These are phyloP conservation scores for Aspergillus sp. DNA, from an alignment of 2,329 filamentous ascomycete genomes.

Conservation along the genomic window DNA sequence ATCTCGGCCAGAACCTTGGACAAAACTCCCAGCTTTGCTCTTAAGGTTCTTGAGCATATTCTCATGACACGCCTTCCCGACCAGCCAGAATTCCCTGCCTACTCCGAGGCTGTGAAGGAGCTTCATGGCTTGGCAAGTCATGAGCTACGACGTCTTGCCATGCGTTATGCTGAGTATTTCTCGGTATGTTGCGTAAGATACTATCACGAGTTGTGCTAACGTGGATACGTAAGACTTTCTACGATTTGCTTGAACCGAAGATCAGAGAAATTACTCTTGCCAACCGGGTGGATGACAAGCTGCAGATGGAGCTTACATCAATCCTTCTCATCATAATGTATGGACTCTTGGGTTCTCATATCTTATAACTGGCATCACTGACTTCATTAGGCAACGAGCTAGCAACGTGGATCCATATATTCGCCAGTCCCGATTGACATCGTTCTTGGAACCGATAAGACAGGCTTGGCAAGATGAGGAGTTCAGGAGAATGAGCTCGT, in stretches of 20 bases:
- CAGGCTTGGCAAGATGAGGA: constrained; percentile 71
- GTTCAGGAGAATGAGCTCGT: constrained; percentile 64
- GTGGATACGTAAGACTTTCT: constrained; percentile 59
- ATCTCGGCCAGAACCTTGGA: constrained; percentile 78
- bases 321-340: constrained; percentile 91
- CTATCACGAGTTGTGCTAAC: constrained; percentile 5
- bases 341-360: constrained; percentile 2
- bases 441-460: constrained; percentile 78
- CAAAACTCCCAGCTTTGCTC: constrained; percentile 72
- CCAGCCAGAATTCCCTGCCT: constrained; percentile 64
- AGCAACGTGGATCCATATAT: constrained; percentile 65
- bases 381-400: constrained; percentile 64
- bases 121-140: constrained; percentile 79
- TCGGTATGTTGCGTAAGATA: constrained; percentile 47
- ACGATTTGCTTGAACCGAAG: constrained; percentile 78
- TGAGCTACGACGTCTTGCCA: constrained; percentile 82
- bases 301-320: constrained; percentile 79
- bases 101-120: constrained; percentile 85
- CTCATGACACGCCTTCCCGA: constrained; percentile 75
- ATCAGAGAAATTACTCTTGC: constrained; percentile 71
- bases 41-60: constrained; percentile 87
- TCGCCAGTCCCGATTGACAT: constrained; percentile 66
- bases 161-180: constrained; percentile 87
- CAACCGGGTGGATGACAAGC: constrained; percentile 73
- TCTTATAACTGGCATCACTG: constrained; percentile 1